Conservation (phyloP, 2,329 filamentous ascomycete species). For the Pyrenophora teres region DNA sequence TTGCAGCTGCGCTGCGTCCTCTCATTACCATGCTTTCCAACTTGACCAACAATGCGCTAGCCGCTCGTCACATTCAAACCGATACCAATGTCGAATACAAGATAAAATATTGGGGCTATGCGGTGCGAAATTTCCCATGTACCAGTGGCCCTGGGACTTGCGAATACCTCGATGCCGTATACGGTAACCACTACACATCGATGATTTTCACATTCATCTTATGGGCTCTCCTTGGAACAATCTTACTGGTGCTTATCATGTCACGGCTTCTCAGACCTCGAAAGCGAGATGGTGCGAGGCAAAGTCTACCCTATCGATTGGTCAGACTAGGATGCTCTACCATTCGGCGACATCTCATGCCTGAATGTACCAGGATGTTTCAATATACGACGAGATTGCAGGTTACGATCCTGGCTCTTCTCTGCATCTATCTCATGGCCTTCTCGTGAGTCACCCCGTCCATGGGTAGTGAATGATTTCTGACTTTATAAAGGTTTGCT, state of each 20-base stretch:
- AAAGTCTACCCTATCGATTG: constrained; percentile 8
- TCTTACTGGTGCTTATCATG: constrained; percentile 2
- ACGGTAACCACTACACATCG: constrained; percentile 6
- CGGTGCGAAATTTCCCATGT: constrained; percentile 8
- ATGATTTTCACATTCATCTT: constrained; percentile 11
- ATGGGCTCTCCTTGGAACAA: constrained; percentile 7
- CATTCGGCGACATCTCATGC: background rate
- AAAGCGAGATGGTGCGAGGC: constrained; percentile 1
- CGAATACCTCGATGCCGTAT: constrained; percentile 11
- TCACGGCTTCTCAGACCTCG: constrained; percentile 3
- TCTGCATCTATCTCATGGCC: constrained; percentile 5
- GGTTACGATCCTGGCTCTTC: constrained; percentile 6
- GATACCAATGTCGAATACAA: constrained; percentile 7
- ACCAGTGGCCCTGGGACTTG: constrained; percentile 7
- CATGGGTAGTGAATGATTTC: background rate
- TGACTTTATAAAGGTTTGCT: background rate
- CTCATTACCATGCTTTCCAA: constrained; percentile 9
- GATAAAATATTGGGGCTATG: constrained; percentile 12
- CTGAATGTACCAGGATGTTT: constrained; percentile 6
- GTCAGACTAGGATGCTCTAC: background rate
- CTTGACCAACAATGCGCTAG: constrained; percentile 3
- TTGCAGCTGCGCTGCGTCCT: constrained; percentile 11
- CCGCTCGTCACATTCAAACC: constrained; percentile 10
- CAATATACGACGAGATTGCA: constrained; percentile 7
- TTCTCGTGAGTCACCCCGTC: constrained; percentile 1